phyloP scores from a whole-genome alignment of 148 eudicot genomes.

The Nepenthes mirabilis region DNA sequence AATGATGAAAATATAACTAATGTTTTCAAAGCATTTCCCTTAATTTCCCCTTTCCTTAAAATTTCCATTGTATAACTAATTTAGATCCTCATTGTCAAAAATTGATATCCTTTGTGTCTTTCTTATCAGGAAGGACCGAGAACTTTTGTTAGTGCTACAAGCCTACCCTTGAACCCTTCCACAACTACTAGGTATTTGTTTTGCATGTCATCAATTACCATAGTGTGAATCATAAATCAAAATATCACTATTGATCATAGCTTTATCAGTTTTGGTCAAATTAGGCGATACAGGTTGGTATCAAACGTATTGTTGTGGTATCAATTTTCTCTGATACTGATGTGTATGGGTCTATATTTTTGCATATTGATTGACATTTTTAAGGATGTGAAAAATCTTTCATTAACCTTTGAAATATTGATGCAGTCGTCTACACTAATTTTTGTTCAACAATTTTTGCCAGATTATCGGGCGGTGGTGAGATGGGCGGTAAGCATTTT shows the following conservation, averaged over 20 bases:
- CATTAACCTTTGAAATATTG: neutral
- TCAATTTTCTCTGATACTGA: too few species aligned
- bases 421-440: neutral
- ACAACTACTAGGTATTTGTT: slow-evolving; percentile 24
- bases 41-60: neutral
- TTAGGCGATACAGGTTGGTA: too few species aligned
- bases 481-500: slow-evolving; percentile 17
- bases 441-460: neutral
- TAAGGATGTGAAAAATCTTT: neutral
- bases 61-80: neutral
- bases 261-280: too few species aligned
- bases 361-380: too few species aligned
- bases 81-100: neutral
- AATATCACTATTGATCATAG: neutral
- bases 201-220: neutral
- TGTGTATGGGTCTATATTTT: too few species aligned
- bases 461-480: slow-evolving; percentile 29
- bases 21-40: neutral
- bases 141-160: slow-evolving; percentile 68
- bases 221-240: neutral
- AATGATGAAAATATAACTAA: neutral
- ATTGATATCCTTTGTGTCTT: neutral
- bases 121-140: slow-evolving; percentile 67
- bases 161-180: slow-evolving; percentile 45
- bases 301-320: too few species aligned